Conservation (phyloP, 805 yeast genomes). For the Starmerella apis region DNA sequence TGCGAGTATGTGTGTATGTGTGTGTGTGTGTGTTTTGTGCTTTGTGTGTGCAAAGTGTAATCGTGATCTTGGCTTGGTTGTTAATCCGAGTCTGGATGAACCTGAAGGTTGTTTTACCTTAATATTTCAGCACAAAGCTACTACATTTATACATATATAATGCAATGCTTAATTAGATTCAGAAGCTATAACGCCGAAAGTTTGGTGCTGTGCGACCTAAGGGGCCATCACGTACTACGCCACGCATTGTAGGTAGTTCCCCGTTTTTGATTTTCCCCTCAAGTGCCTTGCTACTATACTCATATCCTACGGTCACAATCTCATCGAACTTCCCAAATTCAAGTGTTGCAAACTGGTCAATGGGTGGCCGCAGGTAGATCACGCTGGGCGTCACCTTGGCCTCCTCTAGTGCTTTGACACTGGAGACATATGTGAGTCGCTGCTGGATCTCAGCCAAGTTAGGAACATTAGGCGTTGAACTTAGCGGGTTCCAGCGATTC, state of each 20-base stretch:
- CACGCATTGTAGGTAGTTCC: slow-evolving; percentile 44
- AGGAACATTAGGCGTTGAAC: slow-evolving; percentile 78
- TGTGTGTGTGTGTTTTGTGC: too few relatives aligned
- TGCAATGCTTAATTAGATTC: too few relatives aligned
- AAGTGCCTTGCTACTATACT: slow-evolving; percentile 54
- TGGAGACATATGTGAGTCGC: slow-evolving; percentile 85
- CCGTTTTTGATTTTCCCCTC: slow-evolving; percentile 43
- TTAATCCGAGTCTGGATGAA: too few relatives aligned
- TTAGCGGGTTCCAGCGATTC: slow-evolving; percentile 83
- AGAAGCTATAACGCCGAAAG: slow-evolving; percentile 22
- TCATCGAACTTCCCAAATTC: slow-evolving; percentile 90
- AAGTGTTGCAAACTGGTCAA: slow-evolving; percentile 80
- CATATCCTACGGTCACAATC: slow-evolving; percentile 68
- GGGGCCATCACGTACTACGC: slow-evolving; percentile 21
- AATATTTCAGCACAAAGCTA: too few relatives aligned
- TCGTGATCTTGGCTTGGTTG: too few relatives aligned
- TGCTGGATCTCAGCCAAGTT: slow-evolving; percentile 91
- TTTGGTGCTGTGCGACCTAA: background rate
- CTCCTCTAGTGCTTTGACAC: slow-evolving; percentile 81
- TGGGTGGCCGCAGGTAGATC: slow-evolving; percentile 83
- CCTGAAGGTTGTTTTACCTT: too few relatives aligned
- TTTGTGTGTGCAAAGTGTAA: too few relatives aligned
- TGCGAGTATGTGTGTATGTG: too few relatives aligned
- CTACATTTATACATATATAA: too few relatives aligned
- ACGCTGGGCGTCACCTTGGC: slow-evolving; percentile 83